A percentile compares a stretch with the other conserved stretches of the same genome.
These are phyloP conservation scores for Suhomyces bolitotheri DNA, from an alignment of 1,139 yeast species.

Conservation along the genomic window DNA sequence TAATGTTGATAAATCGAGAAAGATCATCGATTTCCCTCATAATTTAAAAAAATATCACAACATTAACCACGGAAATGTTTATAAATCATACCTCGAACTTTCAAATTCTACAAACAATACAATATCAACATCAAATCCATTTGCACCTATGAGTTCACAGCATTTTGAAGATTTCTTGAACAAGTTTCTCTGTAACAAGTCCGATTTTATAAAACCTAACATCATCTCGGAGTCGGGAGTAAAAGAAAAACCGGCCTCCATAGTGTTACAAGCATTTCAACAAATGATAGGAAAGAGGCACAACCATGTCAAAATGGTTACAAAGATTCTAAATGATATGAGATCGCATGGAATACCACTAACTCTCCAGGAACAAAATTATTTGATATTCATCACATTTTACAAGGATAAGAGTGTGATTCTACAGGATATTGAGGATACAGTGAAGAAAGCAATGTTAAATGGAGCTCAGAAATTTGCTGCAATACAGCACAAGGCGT, in stretches of 20 bases:
- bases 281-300: constrained; percentile 23
- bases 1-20: constrained; percentile 4
- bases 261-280: constrained; percentile 13
- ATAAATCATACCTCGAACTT: constrained; percentile 31
- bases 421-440: constrained; percentile 13
- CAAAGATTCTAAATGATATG: constrained; percentile 31
- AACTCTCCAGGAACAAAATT: constrained; percentile 32
- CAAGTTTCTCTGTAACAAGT: constrained; percentile 22
- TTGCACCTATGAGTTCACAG: constrained; percentile 21
- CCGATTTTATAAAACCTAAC: constrained; percentile 27
- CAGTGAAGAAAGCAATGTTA: not conserved
- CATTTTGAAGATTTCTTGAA: constrained; percentile 42
- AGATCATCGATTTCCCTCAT: constrained; percentile 11
- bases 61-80: constrained; percentile 31
- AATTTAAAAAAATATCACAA: constrained; percentile 17
- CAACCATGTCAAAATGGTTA: constrained; percentile 23
- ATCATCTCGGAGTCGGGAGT: constrained; percentile 17
- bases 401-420: constrained; percentile 32
- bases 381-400: constrained; percentile 30
- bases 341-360: constrained; percentile 27
- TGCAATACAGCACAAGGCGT: not conserved
- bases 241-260: constrained; percentile 3
- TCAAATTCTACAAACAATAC: constrained; percentile 21
- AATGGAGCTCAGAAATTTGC: not conserved
- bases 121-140: not conserved